Conservation (phyloP, 345 rosid genomes). For the Anastatica hierochuntica region DNA sequence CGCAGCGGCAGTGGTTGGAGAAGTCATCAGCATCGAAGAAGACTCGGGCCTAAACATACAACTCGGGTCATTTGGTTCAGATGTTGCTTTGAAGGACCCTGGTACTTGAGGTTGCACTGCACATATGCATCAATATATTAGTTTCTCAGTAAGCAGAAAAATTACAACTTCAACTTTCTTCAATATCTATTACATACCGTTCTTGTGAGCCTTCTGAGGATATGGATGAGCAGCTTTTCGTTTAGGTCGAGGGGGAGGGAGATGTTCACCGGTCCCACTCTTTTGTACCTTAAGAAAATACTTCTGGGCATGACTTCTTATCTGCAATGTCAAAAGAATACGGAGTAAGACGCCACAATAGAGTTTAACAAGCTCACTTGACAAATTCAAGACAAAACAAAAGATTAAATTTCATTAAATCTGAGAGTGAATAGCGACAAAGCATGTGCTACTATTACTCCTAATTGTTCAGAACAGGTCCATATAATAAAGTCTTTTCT, state of each 20-base stretch:
- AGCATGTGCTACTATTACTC: conserved; percentile 10
- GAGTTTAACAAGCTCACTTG: neutral
- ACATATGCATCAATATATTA: conserved; percentile 21
- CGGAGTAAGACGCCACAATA: neutral
- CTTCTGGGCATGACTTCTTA: conserved; percentile 90
- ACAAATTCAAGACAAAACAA: neutral
- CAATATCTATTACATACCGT: conserved; percentile 30
- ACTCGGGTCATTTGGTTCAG: conserved; percentile 40
- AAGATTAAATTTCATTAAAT: neutral
- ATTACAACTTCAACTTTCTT: neutral
- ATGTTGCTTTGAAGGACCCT: conserved; percentile 38
- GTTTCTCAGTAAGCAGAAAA: neutral
- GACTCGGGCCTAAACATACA: conserved; percentile 44
- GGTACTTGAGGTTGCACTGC: conserved; percentile 33
- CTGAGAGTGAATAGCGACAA: neutral
- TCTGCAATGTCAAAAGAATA: conserved; percentile 29
- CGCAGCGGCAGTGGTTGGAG: conserved; percentile 33
- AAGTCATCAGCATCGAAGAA: conserved; percentile 41
- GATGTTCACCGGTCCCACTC: conserved; percentile 73
- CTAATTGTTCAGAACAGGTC: conserved; percentile 2
- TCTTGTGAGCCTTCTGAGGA: conserved; percentile 78
- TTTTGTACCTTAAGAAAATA: conserved; percentile 83
- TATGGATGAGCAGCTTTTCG: conserved; percentile 94
- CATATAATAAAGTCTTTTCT: neutral
- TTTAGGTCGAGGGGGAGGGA: conserved; percentile 91